Evolutionary conservation across 768 basidiomycete species (phyloP).

Genomic region (Hysterangium stoloniferum): DNA sequence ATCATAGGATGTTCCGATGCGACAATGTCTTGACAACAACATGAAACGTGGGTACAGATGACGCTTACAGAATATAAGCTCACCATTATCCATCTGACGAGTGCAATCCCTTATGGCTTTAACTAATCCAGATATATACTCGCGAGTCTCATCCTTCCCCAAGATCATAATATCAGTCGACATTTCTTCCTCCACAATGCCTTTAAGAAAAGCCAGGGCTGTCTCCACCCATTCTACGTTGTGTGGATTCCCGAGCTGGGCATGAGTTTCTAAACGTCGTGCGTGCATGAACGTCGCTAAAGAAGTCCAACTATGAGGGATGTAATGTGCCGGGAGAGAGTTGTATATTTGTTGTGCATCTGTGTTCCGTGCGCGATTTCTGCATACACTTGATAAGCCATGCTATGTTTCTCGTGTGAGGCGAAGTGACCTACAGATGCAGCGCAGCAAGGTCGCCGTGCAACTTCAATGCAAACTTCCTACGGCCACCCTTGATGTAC

Average conservation of each 20-base stretch:
- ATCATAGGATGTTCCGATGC: constrained; percentile 66
- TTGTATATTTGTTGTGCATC: constrained; percentile 64
- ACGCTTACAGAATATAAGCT: constrained; percentile 11
- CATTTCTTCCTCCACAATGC: constrained; percentile 47
- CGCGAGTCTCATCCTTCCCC: constrained; percentile 37
- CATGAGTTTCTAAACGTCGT: constrained; percentile 62
- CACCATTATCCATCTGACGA: constrained; percentile 48
- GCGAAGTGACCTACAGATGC: constrained; percentile 60
- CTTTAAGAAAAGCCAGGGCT: constrained; percentile 67
- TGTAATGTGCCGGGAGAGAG: constrained; percentile 81
- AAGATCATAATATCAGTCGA: constrained; percentile 44
- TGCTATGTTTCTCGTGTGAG: too few species aligned
- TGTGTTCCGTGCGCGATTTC: constrained; percentile 57
- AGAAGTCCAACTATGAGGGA: constrained; percentile 73
- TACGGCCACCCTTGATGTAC: constrained; percentile 75
- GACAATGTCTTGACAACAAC: constrained; percentile 56
- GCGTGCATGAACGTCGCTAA: constrained; percentile 75
- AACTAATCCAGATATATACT: constrained; percentile 47
- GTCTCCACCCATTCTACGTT: constrained; percentile 79
- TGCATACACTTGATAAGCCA: constrained; percentile 31
- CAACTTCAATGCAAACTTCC: constrained; percentile 79
- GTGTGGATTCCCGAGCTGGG: constrained; percentile 43
- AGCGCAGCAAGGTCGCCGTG: constrained; percentile 84
- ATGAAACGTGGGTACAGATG: constrained; percentile 2
- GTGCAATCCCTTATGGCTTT: constrained; percentile 41